Evolutionary conservation across 305 asterid species (phyloP).

Genomic region (Stenogyne calaminthoides): DNA sequence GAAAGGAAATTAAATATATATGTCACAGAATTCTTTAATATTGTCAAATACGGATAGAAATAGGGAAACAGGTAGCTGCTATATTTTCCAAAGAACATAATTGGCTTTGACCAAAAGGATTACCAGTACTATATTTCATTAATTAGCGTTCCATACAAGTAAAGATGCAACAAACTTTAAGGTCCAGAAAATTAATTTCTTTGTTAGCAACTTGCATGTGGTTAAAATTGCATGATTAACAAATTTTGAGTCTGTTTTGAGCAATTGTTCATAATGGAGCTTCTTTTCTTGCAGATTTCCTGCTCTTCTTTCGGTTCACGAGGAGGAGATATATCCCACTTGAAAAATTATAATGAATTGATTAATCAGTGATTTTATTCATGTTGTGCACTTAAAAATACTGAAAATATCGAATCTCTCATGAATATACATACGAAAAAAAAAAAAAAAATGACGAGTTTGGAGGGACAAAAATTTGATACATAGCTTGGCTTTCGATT

Average conservation of each 20-base stretch:
- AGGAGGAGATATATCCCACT: not conserved
- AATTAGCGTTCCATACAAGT: not conserved
- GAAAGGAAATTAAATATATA: not conserved
- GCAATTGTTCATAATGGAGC: not conserved
- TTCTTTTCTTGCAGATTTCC: not conserved
- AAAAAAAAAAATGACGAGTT: not conserved
- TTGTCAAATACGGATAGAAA: not conserved
- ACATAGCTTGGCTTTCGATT: not conserved
- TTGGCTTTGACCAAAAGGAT: not conserved
- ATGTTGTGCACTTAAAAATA: not conserved
- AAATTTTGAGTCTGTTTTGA: not conserved
- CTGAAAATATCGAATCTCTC: too few species aligned
- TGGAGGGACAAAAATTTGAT: not conserved
- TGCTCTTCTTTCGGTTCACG: conserved; percentile 10
- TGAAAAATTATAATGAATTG: not conserved
- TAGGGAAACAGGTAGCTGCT: not conserved
- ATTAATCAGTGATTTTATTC: not conserved
- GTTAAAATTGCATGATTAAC: conserved; percentile 13
- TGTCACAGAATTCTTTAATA: not conserved
- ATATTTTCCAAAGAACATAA: not conserved
- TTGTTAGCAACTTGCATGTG: not conserved
- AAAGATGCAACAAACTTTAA: not conserved
- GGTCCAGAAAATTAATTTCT: not conserved
- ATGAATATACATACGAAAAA: not conserved
- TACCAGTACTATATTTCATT: not conserved